Evolutionary conservation across 2,329 filamentous ascomycete species (phyloP).

Genomic region (Lachnellula cervina): DNA sequence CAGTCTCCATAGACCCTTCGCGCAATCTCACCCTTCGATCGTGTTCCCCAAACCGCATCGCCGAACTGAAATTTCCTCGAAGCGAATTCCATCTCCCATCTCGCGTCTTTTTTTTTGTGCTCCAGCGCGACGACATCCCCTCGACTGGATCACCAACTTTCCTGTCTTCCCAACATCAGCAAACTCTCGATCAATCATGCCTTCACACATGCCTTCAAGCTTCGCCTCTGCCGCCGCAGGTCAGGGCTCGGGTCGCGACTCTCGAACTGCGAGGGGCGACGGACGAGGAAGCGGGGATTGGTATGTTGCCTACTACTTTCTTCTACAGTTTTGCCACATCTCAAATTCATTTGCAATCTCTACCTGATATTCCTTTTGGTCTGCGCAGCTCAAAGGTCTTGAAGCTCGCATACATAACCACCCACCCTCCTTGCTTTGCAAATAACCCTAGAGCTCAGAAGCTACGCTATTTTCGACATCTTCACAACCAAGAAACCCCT

Average conservation of each 20-base stretch:
- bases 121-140: slow-evolving; percentile 16
- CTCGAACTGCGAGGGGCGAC: slow-evolving; percentile 54
- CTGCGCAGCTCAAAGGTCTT: background rate
- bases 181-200: slow-evolving; percentile 43
- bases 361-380: background rate
- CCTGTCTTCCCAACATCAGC: slow-evolving; percentile 11
- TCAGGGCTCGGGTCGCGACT: slow-evolving; percentile 59
- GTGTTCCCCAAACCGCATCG: background rate
- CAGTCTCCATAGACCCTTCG: background rate
- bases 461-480: too few relatives aligned
- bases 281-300: slow-evolving; percentile 64
- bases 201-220: slow-evolving; percentile 73
- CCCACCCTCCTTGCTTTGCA: background rate
- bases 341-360: background rate
- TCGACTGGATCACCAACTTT: slow-evolving; percentile 7
- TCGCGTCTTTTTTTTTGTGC: slow-evolving; percentile 13
- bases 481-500: background rate
- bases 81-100: background rate
- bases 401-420: background rate
- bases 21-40: background rate
- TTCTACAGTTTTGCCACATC: slow-evolving; percentile 2
- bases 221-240: slow-evolving; percentile 80
- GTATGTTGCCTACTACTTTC: slow-evolving; percentile 45
- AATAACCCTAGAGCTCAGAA: background rate
- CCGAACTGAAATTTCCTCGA: slow-evolving; percentile 1